Evolutionary conservation across 306 rosid species (phyloP).

Genomic region (Mimosa bimucronata): DNA sequence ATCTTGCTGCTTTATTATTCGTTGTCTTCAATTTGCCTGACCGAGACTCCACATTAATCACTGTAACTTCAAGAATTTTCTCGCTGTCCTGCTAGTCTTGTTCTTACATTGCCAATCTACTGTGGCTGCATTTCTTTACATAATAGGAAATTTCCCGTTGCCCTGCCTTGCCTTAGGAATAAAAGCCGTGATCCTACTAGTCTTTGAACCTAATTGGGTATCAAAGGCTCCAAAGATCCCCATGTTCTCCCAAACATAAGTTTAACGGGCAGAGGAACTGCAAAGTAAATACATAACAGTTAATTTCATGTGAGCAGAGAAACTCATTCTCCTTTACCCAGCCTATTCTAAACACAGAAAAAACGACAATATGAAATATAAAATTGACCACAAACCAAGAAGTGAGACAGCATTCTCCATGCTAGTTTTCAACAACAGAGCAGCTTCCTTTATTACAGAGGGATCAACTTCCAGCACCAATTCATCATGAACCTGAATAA

Average conservation of each 20-base stretch:
- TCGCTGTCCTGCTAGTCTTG: not conserved
- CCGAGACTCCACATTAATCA: slow-evolving; percentile 4
- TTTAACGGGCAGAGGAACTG: slow-evolving; percentile 92
- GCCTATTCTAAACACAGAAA: not conserved
- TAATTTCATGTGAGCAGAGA: slow-evolving; percentile 24
- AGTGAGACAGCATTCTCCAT: slow-evolving; percentile 94
- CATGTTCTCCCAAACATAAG: slow-evolving; percentile 87
- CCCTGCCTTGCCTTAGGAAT: slow-evolving; percentile 39
- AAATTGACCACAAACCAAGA: slow-evolving; percentile 60
- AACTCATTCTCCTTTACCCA: slow-evolving; percentile 13
- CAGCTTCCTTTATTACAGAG: slow-evolving; percentile 76
- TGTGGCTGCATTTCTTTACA: slow-evolving; percentile 24
- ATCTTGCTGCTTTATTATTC: not conserved
- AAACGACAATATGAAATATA: not conserved
- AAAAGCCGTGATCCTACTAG: slow-evolving; percentile 40
- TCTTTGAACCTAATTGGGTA: slow-evolving; percentile 45
- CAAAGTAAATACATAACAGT: slow-evolving; percentile 35
- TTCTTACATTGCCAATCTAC: not conserved
- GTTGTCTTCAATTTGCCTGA: not conserved
- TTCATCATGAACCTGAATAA: slow-evolving; percentile 90
- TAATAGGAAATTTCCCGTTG: slow-evolving; percentile 19
- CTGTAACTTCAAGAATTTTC: slow-evolving; percentile 7
- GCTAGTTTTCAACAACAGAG: slow-evolving; percentile 67
- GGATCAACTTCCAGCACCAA: slow-evolving; percentile 92
- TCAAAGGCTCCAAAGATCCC: slow-evolving; percentile 89